Evolutionary conservation across 2,329 filamentous ascomycete species (phyloP), one percentile per base, ranked within the genome.

Genomic region (Pseudogymnoascus sp.): DNA sequence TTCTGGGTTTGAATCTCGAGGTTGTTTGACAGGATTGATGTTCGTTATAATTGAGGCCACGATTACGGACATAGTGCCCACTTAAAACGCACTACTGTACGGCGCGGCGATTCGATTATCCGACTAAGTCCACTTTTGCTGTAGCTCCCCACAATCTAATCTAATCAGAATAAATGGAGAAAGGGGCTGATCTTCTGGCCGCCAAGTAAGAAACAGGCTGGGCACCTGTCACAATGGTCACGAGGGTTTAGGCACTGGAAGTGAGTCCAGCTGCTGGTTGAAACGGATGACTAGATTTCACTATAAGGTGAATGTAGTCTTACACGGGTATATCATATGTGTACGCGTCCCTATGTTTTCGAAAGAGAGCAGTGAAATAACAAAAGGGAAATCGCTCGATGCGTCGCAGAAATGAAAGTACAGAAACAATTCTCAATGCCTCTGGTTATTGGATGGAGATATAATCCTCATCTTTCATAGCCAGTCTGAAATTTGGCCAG

Each of bases 251-350:
- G 22, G 11, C 49, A 55, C 14, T 22, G 12, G 28, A 33, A 33
- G 11, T 55, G 28, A 33, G 49, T 14, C 49, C n/a, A 4, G 23
- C 45, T 28, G 45, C 8, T 52, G 45, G 45, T 30, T 52, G 49
- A 55, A 55, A 55, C 49, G 49, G 49, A 55, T 35, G 39, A 60
- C 35, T 60, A 60, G 19, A 39, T 60, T 39, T 25, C 38, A 60
- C 35, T 36, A 60, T 25, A 39, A 25, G 33, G 58, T 60, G 58
- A 60, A 38, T 25, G 58, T 38, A 60, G 38, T 38, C 25, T 60
- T 60, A 60, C 58, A 60, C 58, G 58, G 58, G 58, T 60, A 60
- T 60, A 55, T 60, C 58, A 39, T 60, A 60, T 60, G 58, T 60
- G 33, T 60, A 38, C 58, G 58, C 58, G 58, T 60, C 58, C 58